Conservation (phyloP, 2,329 filamentous ascomycete genomes). For the Diaporthe destruens region DNA sequence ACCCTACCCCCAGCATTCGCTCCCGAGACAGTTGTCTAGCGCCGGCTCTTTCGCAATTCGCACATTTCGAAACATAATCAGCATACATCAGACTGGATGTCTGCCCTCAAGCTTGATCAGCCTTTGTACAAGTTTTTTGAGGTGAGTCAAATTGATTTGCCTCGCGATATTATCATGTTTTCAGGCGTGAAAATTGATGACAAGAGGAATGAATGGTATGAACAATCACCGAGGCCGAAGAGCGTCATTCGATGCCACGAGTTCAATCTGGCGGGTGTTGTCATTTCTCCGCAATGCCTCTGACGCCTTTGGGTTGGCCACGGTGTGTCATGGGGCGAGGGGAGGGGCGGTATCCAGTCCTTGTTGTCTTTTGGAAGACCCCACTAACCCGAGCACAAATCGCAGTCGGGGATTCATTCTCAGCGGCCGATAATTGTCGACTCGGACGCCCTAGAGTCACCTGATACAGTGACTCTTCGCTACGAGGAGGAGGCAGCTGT, state of each 20-base stretch:
- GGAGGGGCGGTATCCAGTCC: not conserved
- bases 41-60: conserved; percentile 47
- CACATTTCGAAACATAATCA: conserved; percentile 19
- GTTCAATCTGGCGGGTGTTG: not conserved
- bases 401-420: conserved; percentile 65
- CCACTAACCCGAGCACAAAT: conserved; percentile 21
- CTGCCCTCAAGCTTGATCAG: conserved; percentile 68
- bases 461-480: conserved; percentile 67
- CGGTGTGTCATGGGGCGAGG: not conserved
- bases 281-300: not conserved
- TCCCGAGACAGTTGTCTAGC: conserved; percentile 54
- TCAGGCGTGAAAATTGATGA: not conserved
- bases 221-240: not conserved
- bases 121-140: conserved; percentile 70
- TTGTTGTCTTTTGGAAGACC: not conserved
- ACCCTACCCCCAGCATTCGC: conserved; percentile 36
- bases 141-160: conserved; percentile 58
- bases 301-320: not conserved
- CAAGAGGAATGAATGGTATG: not conserved
- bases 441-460: conserved; percentile 66
- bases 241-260: not conserved
- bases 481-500: conserved; percentile 68
- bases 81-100: conserved; percentile 65
- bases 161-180: not conserved
- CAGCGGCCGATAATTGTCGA: conserved; percentile 70